Percentiles rank a stretch among this genome's conserved stretches.
Evolutionary conservation across 345 rosid genomes (phyloP).

Genomic region (Garcia nutans): DNA sequence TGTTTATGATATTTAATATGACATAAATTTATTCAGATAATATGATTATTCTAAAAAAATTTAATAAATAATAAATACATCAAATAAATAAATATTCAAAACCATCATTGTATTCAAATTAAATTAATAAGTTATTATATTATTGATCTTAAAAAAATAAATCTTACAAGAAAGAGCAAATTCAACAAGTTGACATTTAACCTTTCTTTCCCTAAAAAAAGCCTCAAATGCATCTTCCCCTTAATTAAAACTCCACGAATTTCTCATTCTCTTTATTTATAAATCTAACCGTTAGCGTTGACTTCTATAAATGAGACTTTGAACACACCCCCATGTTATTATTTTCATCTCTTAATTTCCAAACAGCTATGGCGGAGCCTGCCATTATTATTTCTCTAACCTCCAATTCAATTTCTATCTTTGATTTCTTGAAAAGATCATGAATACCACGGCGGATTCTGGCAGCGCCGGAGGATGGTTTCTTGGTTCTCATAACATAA

Average conservation of each 20-base stretch:
- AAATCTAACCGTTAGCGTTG: conserved; percentile 32
- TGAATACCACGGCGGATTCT: conserved; percentile 7
- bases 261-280: conserved; percentile 9
- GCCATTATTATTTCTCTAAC: conserved; percentile 1
- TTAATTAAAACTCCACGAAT: conserved; percentile 30
- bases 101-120: no score
- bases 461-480: conserved; percentile 7
- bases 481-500: conserved; percentile 25
- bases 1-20: no score
- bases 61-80: no score
- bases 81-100: no score
- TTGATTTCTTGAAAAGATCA: conserved; percentile 22
- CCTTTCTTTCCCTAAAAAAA: background rate
- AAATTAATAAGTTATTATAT: no score
- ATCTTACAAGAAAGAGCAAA: no score
- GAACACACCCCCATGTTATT: background rate
- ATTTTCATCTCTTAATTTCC: conserved; percentile 8
- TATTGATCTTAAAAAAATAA: no score
- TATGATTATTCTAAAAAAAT: no score
- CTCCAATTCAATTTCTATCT: background rate
- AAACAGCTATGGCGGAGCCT: conserved; percentile 38
- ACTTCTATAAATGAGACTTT: conserved; percentile 30
- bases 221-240: conserved; percentile 12
- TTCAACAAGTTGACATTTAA: background rate
- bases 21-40: no score